Evolutionary conservation across 805 yeast genomes (phyloP), one percentile per base, ranked within the genome.

Genomic region (Kodamaea sagamina): DNA sequence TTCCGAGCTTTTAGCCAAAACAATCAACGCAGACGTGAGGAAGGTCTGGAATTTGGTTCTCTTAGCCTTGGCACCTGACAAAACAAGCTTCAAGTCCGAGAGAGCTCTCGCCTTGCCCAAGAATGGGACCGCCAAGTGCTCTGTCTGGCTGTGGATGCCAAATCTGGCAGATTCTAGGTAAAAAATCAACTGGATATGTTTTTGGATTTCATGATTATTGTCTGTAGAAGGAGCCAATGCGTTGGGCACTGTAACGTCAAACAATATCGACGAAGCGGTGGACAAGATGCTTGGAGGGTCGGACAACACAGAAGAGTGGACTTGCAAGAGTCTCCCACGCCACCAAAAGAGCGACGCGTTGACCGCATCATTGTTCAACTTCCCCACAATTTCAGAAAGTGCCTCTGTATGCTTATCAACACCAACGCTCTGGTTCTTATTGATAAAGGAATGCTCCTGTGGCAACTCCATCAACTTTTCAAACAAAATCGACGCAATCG

Each of bases 41-140:
- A 71, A 74, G 37, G 74, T 74, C 65, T 92, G 98, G 60, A 71
- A 87, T 61, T 86, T 86, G 3, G 98, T 92, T 57, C 93, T 74
- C 58, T 82, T 84, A 7, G 96, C 97, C 52, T 82, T 82, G 43
- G 93, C 86, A 51, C 98, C 98, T 1, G 97, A 86, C 36, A 92
- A 65, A 0, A 83, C 77, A 50, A 83, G 77, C 39, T 77, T 67
- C 36, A 89, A 72, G 1, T 79, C 75, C 0, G 89, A 79, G 8
- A 84, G 57, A 10, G 75, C 73, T 34, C 79, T 75, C 2, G 82
- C 87, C 47, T 74, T 75, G 1, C 67, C 62, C 47, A 86, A 65
- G 4, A 79, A 71, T 6, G 81, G 79, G 16, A 74, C 62, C 1
- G 84, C 73, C 25, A 81, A 59, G 49, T 80, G 78, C 55, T 86